These are phyloP conservation scores for Fusarium lyarnte DNA, from an alignment of 2,329 filamentous ascomycete species.

Conservation along the genomic window DNA sequence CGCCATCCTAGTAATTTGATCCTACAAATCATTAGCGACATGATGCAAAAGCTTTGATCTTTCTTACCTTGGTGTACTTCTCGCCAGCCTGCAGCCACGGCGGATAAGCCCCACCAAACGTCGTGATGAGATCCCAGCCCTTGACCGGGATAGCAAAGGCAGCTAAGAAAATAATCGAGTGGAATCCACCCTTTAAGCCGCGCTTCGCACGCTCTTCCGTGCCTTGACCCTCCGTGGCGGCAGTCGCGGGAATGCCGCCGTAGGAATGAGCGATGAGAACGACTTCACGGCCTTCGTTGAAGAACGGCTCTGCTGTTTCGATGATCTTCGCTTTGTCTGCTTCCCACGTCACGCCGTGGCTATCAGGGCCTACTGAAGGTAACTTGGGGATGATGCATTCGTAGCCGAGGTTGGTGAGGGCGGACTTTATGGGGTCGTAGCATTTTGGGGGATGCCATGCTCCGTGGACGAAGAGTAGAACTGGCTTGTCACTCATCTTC, in stretches of 20 bases:
- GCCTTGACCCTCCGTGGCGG: constrained; percentile 1
- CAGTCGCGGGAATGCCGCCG: constrained; percentile 16
- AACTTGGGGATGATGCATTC: background rate
- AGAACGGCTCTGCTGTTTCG: background rate
- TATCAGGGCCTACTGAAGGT: background rate
- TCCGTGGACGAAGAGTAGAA: constrained; percentile 14
- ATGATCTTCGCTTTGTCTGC: constrained; percentile 6
- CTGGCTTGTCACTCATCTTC: background rate
- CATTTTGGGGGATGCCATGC: constrained; percentile 23
- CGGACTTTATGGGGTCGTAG: constrained; percentile 1
- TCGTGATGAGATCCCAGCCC: constrained; percentile 19
- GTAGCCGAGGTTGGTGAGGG: background rate
- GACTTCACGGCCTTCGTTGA: background rate
- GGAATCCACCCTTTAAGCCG: constrained; percentile 4
- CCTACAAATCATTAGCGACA: background rate
- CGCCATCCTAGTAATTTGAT: background rate
- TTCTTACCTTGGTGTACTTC: constrained; percentile 7
- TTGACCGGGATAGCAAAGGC: constrained; percentile 20
- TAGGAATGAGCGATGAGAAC: constrained; percentile 21
- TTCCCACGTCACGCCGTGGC: constrained; percentile 14
- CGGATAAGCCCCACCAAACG: constrained; percentile 8
- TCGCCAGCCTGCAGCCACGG: background rate
- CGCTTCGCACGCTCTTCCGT: background rate
- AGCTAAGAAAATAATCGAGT: constrained; percentile 5
- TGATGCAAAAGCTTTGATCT: fast-evolving